Evolutionary conservation across 2,329 filamentous ascomycete genomes (phyloP), one percentile per base, ranked within the genome.

Genomic region (Penicillium sp.): DNA sequence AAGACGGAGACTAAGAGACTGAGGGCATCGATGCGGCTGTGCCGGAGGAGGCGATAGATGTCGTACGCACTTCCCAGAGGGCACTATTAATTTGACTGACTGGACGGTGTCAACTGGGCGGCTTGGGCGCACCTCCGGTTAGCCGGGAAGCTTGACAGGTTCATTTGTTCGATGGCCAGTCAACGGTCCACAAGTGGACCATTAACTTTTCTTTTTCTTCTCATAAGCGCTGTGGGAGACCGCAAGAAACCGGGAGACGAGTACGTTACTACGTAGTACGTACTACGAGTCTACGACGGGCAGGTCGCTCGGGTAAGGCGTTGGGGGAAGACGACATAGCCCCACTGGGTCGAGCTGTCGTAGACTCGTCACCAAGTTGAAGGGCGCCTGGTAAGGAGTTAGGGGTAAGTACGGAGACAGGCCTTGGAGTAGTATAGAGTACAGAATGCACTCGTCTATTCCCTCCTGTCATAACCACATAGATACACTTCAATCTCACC

Each of bases 241-340:
- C 43, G 25, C 11, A 5, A 31, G 31, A 31, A 31, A 31, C 31
- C 6, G 31, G 22, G 34, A 52, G 49, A 28, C 25, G 25, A 28
- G 25, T 28, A 39, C 20, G 20, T 20, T 20, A 2, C 20, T 20
- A 20, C 22, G 22, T 3, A 22, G 22, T 22, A 22, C 22, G 22
- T 22, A 22, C 22, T 2, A 22, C 22, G 22, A 22, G 3, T 4
- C 3, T 22, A 22, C 12, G 49, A 39, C 20, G 49, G 17, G 43
- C 25, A 47, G 10, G 34, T 37, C 20, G 20, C 17, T 39, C 41
- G 48, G 55, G 55, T 58, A 53, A 58, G 49, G 55, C 55, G 55
- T 48, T 47, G n/a, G 17, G 3, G 47, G 3, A 22, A 34, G 14
- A 42, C 28, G 54, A 35, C 20, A 20, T 42, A 14, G 35, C 22